These are phyloP conservation scores for Fraxinus greggii DNA, from an alignment of 305 asterid species.

Conservation along the genomic window DNA sequence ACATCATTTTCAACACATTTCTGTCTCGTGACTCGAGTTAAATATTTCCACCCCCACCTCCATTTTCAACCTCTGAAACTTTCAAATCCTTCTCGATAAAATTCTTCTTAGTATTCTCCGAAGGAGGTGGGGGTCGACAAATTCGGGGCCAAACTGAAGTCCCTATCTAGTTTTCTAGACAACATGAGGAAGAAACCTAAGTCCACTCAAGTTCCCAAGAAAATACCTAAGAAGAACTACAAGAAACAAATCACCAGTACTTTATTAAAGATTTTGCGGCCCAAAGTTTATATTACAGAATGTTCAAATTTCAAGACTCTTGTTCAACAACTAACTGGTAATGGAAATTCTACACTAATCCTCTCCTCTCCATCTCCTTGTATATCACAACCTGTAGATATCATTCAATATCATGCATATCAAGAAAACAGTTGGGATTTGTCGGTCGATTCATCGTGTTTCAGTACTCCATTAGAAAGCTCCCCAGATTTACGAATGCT, in stretches of 20 bases:
- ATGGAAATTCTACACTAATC: conserved; percentile 25
- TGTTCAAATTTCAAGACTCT: conserved; percentile 63
- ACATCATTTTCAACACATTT: conserved; percentile 62
- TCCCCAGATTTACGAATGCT: conserved; percentile 16
- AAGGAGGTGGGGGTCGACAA: conserved; percentile 17
- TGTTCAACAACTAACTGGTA: conserved; percentile 64
- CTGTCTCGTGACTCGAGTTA: conserved; percentile 12
- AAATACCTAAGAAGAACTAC: conserved; percentile 29
- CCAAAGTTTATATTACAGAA: conserved; percentile 64
- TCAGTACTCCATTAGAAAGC: conserved; percentile 32
- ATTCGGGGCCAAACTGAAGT: conserved; percentile 27
- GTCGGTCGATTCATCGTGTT: conserved; percentile 33
- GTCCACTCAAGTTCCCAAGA: conserved; percentile 30
- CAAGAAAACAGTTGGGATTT: conserved; percentile 27
- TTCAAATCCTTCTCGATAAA: neutral
- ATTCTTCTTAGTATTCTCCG: conserved; percentile 35
- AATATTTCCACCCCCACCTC: neutral
- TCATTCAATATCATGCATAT: conserved; percentile 5
- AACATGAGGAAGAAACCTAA: conserved; percentile 46
- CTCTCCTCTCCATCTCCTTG: conserved; percentile 26
- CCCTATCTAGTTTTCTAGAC: neutral
- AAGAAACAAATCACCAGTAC: conserved; percentile 27
- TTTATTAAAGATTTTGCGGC: conserved; percentile 35
- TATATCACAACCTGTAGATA: neutral
- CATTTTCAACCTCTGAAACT: neutral